Evolutionary conservation across 371 early-diverging fungal species (phyloP).

Genomic region (Actinomucor elegans): DNA sequence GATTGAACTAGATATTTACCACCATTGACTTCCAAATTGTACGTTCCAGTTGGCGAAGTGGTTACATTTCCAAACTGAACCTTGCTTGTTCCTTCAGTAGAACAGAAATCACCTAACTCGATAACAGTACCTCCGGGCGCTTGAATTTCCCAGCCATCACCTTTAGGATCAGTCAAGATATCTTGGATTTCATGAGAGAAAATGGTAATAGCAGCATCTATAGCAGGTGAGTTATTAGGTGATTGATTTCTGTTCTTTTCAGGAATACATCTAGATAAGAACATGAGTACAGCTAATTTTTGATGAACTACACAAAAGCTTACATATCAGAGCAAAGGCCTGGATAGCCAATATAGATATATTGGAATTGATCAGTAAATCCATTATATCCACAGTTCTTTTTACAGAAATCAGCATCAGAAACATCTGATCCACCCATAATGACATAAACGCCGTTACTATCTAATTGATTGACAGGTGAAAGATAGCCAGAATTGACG

Average conservation of each 20-base stretch:
- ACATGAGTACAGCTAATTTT: neutral
- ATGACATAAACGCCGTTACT: slow-evolving; percentile 50
- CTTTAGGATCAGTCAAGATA: slow-evolving; percentile 47
- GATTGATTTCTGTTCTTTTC: slow-evolving; percentile 26
- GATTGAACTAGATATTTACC: slow-evolving; percentile 51
- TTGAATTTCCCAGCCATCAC: slow-evolving; percentile 46
- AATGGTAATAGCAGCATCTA: slow-evolving; percentile 52
- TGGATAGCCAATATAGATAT: slow-evolving; percentile 52
- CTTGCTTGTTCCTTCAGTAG: slow-evolving; percentile 23
- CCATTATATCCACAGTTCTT: slow-evolving; percentile 50
- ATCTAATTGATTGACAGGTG: slow-evolving; percentile 40
- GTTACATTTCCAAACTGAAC: slow-evolving; percentile 40
- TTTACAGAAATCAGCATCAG: slow-evolving; percentile 43
- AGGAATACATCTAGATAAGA: slow-evolving; percentile 34
- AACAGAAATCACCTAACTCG: slow-evolving; percentile 54
- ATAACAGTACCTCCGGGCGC: slow-evolving; percentile 5
- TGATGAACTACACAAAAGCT: neutral
- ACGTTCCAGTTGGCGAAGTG: slow-evolving; percentile 28
- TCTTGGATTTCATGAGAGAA: slow-evolving; percentile 59
- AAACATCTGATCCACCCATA: slow-evolving; percentile 39
- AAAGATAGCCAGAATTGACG: slow-evolving; percentile 48
- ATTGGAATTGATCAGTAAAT: slow-evolving; percentile 46
- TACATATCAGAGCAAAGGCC: slow-evolving; percentile 28
- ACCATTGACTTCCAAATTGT: slow-evolving; percentile 38
- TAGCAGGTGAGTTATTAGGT: slow-evolving; percentile 46